Conservation (phyloP, 2,329 filamentous ascomycete species). For the Torrubiella hemipterigena region DNA sequence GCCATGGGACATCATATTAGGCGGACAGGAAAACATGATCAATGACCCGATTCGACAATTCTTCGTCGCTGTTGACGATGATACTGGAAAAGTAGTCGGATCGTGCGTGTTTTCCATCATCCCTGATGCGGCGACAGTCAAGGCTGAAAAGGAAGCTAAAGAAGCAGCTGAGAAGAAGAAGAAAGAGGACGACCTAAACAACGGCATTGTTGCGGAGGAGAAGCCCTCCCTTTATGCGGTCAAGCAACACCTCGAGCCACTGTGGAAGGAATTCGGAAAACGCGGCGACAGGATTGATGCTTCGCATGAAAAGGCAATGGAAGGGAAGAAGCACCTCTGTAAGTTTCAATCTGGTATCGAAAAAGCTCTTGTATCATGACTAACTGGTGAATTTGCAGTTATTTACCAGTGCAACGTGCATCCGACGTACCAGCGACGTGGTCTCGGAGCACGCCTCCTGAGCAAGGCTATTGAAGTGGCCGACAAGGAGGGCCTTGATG, state of each 20-base stretch:
- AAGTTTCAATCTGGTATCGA: constrained; percentile 2
- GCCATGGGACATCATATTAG: constrained; percentile 6
- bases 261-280: constrained; percentile 11
- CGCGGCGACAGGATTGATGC: constrained; percentile 10
- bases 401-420: constrained; percentile 13
- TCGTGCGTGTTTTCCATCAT: no score
- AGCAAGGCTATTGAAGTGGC: constrained; percentile 3
- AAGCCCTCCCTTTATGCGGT: constrained; percentile 6
- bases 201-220: not conserved
- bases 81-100: constrained; percentile 5
- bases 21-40: constrained; percentile 1
- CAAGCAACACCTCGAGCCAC: constrained; percentile 9
- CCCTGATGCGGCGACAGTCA: no score
- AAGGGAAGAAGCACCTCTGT: constrained; percentile 10
- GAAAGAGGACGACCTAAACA: not conserved
- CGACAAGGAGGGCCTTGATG: constrained; percentile 6
- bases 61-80: constrained; percentile 5
- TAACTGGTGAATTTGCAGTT: constrained; percentile 5
- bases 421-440: constrained; percentile 10
- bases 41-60: constrained; percentile 3
- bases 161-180: not conserved
- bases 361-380: not conserved
- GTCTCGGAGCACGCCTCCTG: constrained; percentile 9
- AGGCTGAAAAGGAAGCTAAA: constrained; percentile 1
- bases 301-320: constrained; percentile 8